A percentile compares a stretch with the other conserved stretches of the same genome.
These are phyloP conservation scores for Candida verbasci DNA, from an alignment of 805 yeast species.

Conservation along the genomic window DNA sequence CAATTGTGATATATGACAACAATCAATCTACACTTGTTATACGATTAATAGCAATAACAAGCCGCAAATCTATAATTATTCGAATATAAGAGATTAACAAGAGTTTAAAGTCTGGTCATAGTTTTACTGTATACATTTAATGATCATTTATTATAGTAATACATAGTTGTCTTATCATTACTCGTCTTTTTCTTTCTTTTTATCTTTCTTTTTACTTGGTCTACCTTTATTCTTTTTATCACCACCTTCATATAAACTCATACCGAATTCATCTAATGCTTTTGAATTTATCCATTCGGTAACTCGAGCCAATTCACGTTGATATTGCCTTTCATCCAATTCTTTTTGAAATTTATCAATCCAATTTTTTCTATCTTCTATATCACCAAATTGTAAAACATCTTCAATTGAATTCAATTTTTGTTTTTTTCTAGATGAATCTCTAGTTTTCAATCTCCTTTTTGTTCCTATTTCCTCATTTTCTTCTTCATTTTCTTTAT, in stretches of 20 bases:
- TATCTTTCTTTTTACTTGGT: slow-evolving; percentile 11
- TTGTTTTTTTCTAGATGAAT: slow-evolving; percentile 33
- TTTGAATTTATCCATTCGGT: slow-evolving; percentile 59
- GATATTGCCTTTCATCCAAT: slow-evolving; percentile 29
- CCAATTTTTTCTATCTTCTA: slow-evolving; percentile 20
- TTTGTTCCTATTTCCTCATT: slow-evolving; percentile 15
- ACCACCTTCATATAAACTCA: slow-evolving; percentile 55
- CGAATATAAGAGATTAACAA: no score
- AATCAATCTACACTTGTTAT: no score
- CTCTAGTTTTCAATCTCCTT: slow-evolving; percentile 25
- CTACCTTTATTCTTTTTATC: slow-evolving; percentile 24
- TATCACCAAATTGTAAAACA: slow-evolving; percentile 22
- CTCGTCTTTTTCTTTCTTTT: no score
- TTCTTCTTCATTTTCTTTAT: slow-evolving; percentile 20
- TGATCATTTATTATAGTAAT: no score
- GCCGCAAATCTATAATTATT: no score
- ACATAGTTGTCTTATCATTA: no score
- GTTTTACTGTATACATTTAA: no score
- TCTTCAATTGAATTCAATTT: slow-evolving; percentile 25
- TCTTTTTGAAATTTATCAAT: slow-evolving; percentile 22
- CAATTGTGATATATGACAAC: no score
- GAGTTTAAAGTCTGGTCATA: no score
- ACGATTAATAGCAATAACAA: no score
- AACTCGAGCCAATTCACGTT: slow-evolving; percentile 43
- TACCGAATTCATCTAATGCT: slow-evolving; percentile 49